Conservation (phyloP, 257 asterid genomes). For the Nicotiana obtusifolia region DNA sequence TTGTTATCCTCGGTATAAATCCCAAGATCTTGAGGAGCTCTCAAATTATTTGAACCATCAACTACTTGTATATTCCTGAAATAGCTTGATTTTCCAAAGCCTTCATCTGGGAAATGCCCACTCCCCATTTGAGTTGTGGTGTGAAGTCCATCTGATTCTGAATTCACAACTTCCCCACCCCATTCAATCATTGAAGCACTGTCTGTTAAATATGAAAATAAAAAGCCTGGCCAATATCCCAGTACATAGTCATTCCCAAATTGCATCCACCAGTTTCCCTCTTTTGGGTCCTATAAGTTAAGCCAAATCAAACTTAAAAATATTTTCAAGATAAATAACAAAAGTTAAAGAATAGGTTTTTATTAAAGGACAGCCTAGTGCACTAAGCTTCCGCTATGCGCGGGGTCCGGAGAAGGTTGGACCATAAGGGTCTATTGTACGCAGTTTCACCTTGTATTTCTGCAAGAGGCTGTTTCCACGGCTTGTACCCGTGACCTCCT, state of each 20-base stretch:
- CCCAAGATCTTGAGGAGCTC: slow-evolving; percentile 49
- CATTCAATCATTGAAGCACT: slow-evolving; percentile 76
- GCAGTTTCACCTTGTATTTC: no score
- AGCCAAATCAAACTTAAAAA: background rate
- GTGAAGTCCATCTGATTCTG: slow-evolving; percentile 60
- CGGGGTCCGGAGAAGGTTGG: accelerated
- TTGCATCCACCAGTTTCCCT: slow-evolving; percentile 88
- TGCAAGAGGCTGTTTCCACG: no score
- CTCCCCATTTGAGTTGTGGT: slow-evolving; percentile 93
- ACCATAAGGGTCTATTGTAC: no score
- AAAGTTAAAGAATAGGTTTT: background rate
- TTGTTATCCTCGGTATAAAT: slow-evolving; percentile 55
- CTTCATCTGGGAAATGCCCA: slow-evolving; percentile 80
- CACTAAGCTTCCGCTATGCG: no score
- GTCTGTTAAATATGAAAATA: slow-evolving; percentile 54
- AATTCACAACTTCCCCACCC: slow-evolving; percentile 93
- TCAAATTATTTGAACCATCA: slow-evolving; percentile 58
- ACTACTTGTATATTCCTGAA: slow-evolving; percentile 67
- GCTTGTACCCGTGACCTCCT: no score
- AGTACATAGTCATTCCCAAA: slow-evolving; percentile 51
- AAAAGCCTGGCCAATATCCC: slow-evolving; percentile 73
- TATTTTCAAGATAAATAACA: background rate
- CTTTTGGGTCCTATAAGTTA: slow-evolving; percentile 54
- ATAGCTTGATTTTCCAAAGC: slow-evolving; percentile 69
- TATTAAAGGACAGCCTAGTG: background rate